Evolutionary conservation across 2,329 filamentous ascomycete species (phyloP), one percentile per base, ranked within the genome.

Genomic region (Cercospora berteroae): DNA sequence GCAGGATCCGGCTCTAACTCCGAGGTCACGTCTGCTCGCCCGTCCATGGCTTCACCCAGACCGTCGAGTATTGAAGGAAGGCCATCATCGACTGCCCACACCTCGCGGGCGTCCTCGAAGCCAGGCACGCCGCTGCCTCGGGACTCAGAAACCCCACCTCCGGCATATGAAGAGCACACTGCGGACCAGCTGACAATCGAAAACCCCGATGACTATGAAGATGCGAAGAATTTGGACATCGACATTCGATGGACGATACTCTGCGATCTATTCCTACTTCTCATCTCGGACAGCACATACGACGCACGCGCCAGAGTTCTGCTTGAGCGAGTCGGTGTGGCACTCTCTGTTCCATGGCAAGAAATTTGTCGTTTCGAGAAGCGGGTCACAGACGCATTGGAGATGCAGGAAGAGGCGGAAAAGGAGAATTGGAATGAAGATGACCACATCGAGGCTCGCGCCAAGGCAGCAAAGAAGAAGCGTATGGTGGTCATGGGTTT

Each of bases 381-480:
- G 81, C 90, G 93, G 63, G 93, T 99, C 5, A 97, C 95, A 7
- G 95, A 99, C 79, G 93, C 95, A 0, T 83, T 99, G 23, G 95
- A 99, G 79, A 97, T 99, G 93, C 94, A 98, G 80, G 93, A 98
- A 79, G 89, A 91, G 57, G 92, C 93, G 5, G 91, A 93, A 70
- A 96, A 94, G 75, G 95, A 99, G 80, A 97, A 94, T 70, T 99
- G 95, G 95, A 96, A 97, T 72, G 95, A 99, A 78, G 90, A 95
- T 10, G 92, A 96, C 71, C 93, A 98, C 77, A 93, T 98, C 85
- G 93, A 97, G 78, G 87, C 84, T 67, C 88, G 95, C 57, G 87
- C 92, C 61, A 97, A 97, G 78, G 82, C 88, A 75, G 92, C 92
- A 1, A 83, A 94, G 67, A 97, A 91, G 77, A 88, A 88, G 72